These are phyloP conservation scores for Rhynchospora breviuscula DNA, from an alignment of 176 grass and related monocot genomes.

Conservation along the genomic window DNA sequence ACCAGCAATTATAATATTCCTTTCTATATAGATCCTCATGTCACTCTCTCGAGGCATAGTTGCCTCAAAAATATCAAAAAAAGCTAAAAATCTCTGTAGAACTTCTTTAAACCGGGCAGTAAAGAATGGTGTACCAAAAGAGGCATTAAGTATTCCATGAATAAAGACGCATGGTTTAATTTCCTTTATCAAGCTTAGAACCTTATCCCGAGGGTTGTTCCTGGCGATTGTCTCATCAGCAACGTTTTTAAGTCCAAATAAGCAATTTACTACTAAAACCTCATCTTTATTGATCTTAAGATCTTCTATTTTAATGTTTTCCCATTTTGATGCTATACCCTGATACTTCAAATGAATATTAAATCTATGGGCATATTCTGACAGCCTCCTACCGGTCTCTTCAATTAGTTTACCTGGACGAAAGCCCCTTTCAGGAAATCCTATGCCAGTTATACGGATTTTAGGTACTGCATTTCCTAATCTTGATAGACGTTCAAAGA, in stretches of 20 bases:
- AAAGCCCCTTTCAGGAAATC: constrained; percentile 38
- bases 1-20: not conserved
- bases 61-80: constrained; percentile 57
- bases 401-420: constrained; percentile 39
- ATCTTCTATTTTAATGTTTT: constrained; percentile 40
- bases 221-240: constrained; percentile 41
- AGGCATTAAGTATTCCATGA: constrained; percentile 43
- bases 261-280: constrained; percentile 45
- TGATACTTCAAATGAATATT: constrained; percentile 50
- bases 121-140: constrained; percentile 41
- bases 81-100: constrained; percentile 34
- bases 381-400: constrained; percentile 42
- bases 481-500: constrained; percentile 39
- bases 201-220: constrained; percentile 40
- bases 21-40: constrained; percentile 33
- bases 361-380: constrained; percentile 58
- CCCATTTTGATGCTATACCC: constrained; percentile 52
- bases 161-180: constrained; percentile 49
- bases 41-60: constrained; percentile 35
- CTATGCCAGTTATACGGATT: constrained; percentile 52
- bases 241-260: constrained; percentile 33
- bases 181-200: constrained; percentile 45
- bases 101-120: constrained; percentile 41
- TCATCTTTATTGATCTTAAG: constrained; percentile 52
- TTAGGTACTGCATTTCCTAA: constrained; percentile 21